Percentiles rank a stretch among this genome's conserved stretches.
phyloP scores from a whole-genome alignment of 441 rosid species.

The Kokia cookei region DNA sequence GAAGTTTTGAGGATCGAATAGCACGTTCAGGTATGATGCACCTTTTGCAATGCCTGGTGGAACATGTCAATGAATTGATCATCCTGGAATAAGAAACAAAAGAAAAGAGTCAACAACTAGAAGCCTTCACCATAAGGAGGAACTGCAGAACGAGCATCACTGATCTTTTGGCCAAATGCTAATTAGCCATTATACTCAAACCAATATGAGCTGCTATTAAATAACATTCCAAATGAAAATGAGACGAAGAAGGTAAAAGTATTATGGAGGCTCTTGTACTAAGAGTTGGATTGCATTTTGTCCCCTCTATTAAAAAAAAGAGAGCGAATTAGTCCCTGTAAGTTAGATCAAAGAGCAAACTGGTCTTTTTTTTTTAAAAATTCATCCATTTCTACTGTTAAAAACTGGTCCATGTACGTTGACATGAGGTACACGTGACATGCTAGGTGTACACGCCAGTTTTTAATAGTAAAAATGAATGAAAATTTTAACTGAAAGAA shows the following conservation, averaged over 20 bases:
- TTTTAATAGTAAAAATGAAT: no score
- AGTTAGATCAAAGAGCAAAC: no score
- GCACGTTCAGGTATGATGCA: slow-evolving; percentile 31
- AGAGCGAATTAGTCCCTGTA: no score
- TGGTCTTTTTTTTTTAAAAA: no score
- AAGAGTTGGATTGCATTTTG: no score
- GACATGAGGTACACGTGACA: no score
- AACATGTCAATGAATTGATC: slow-evolving; percentile 63
- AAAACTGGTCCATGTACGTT: no score
- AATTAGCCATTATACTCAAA: background rate
- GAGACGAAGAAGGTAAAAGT: background rate
- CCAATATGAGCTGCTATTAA: background rate
- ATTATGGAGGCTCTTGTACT: no score
- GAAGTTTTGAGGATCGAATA: background rate
- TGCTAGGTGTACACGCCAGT: no score
- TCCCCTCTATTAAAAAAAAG: no score
- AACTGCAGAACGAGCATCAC: background rate
- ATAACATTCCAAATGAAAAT: background rate
- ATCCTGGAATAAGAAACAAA: slow-evolving; percentile 34
- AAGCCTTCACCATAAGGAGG: background rate
- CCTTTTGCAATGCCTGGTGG: slow-evolving; percentile 48
- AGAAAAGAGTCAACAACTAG: background rate
- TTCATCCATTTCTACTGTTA: no score
- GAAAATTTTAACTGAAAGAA: no score
- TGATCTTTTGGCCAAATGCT: background rate